Evolutionary conservation across 306 rosid species (phyloP).

Genomic region (Luffa acutangula): DNA sequence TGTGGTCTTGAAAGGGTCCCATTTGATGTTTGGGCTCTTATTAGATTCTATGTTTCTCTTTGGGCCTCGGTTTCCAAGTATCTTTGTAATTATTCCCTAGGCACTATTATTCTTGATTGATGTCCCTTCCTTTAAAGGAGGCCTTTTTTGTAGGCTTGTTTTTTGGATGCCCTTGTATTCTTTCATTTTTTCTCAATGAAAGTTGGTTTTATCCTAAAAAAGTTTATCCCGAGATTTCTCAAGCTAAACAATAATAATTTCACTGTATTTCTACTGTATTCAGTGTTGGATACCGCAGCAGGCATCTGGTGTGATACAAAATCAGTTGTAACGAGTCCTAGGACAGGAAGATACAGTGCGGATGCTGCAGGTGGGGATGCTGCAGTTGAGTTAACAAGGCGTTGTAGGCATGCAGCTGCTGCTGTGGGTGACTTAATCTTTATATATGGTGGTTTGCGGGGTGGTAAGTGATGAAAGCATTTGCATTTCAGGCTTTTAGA

Average conservation of each 20-base stretch:
- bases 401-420: conserved; percentile 98
- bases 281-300: conserved; percentile 98
- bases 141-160: too few relatives aligned
- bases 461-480: conserved; percentile 51
- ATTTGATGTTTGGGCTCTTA: too few relatives aligned
- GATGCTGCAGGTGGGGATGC: conserved; percentile 99
- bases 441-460: conserved; percentile 96
- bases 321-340: conserved; percentile 93
- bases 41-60: too few relatives aligned
- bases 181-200: too few relatives aligned
- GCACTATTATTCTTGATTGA: too few relatives aligned
- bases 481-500: not conserved
- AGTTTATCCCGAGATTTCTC: not conserved
- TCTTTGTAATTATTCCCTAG: too few relatives aligned
- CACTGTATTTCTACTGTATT: conserved; percentile 16
- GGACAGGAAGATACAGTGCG: conserved; percentile 94
- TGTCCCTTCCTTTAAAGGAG: too few relatives aligned
- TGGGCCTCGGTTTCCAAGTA: too few relatives aligned
- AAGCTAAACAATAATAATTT: not conserved
- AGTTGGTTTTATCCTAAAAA: too few relatives aligned
- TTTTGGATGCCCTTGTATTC: too few relatives aligned
- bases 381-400: conserved; percentile 90
- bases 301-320: conserved; percentile 99
- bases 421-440: conserved; percentile 89
- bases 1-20: too few relatives aligned